Base-by-base conservation (phyloP, 306 rosid genomes). In the Rosa multiflora region DNA sequence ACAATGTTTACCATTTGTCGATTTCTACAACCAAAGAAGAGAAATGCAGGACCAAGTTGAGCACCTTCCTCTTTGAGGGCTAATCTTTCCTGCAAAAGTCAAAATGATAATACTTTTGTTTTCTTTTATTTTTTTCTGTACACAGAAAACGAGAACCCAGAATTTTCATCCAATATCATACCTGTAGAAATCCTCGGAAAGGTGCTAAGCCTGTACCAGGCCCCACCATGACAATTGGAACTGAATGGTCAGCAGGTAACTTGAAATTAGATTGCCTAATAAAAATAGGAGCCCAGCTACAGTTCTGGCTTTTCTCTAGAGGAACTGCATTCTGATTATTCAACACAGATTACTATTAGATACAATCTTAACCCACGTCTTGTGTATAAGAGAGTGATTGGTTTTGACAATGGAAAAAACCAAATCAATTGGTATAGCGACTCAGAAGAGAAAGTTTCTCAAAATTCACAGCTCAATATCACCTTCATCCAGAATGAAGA, bases 401-500 rank as follows among this genome's bases (percentile, higher is more conserved):
- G 55, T 20, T 73, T 80, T 70, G 13, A 78, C 75, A 75, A 56
- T 76, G 29, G 37, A 32, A 52, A 66, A 37, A 68, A 48, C 10
- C 72, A 68, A 42, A 74, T 56, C 4, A 40, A 56, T 48, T 63
- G 59, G 23, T 49, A 78, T 42, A 77, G 64, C 56, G 77, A 61
- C 47, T 8, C 47, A 8, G 47, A 44, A 44, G 47, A 44, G 47
- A 32, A 32, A 32, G 37, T 32, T 32, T 32, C 3, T 32, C 37
- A 32, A 32, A 32, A 76, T 67, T 72, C 26, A 79, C 75, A 46
- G 78, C 75, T 78, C 32, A 49, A 48, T 3, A 79, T 46, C 90
- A 96, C 99, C 99, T 91, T 96, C 98, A 96, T 96, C 99, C 99
- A 95, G 78, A 94, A 90, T 48, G 99, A 95, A 76, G 97, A 93